These are phyloP conservation scores for Primulina huaijiensis DNA, from an alignment of 257 asterid species.

Conservation along the genomic window DNA sequence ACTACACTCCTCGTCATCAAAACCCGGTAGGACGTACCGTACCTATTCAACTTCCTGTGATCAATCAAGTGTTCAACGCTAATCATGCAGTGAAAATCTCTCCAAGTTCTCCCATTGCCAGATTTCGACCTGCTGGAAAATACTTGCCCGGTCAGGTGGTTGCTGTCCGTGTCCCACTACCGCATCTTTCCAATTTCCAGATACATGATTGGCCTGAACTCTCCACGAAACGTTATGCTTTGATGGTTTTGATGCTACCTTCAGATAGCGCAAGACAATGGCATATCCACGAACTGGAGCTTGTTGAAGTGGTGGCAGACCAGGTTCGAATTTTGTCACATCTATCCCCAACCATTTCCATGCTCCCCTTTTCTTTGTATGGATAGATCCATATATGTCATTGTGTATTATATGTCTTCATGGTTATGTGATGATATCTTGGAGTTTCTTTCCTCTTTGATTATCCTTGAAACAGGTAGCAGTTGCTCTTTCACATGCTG, in stretches of 20 bases:
- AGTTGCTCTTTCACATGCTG: slow-evolving; percentile 86
- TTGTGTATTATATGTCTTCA: too few relatives aligned
- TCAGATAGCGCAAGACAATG: slow-evolving; percentile 56
- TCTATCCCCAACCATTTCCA: neutral
- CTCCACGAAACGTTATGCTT: slow-evolving; percentile 59
- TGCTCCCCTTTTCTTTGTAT: too few relatives aligned
- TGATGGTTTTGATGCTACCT: slow-evolving; percentile 68
- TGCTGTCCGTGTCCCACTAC: slow-evolving; percentile 74
- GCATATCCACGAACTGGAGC: slow-evolving; percentile 78
- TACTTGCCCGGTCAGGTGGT: slow-evolving; percentile 54
- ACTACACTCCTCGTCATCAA: slow-evolving; percentile 55
- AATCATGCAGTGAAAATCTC: slow-evolving; percentile 58
- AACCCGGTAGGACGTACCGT: slow-evolving; percentile 59
- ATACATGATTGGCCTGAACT: slow-evolving; percentile 55
- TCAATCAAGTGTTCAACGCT: slow-evolving; percentile 49
- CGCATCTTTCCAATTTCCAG: slow-evolving; percentile 61
- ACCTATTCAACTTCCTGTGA: slow-evolving; percentile 52
- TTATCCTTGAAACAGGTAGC: slow-evolving; percentile 49
- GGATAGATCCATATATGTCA: too few relatives aligned
- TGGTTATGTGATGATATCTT: neutral
- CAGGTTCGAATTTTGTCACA: slow-evolving; percentile 40
- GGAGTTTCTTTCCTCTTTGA: neutral
- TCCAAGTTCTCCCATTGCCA: slow-evolving; percentile 57
- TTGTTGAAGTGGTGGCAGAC: slow-evolving; percentile 74
- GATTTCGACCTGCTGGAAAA: slow-evolving; percentile 47